Evolutionary conservation across 73 alveolate genomes (phyloP), one percentile per base, ranked within the genome.

Genomic region (Paramecium bursaria): DNA sequence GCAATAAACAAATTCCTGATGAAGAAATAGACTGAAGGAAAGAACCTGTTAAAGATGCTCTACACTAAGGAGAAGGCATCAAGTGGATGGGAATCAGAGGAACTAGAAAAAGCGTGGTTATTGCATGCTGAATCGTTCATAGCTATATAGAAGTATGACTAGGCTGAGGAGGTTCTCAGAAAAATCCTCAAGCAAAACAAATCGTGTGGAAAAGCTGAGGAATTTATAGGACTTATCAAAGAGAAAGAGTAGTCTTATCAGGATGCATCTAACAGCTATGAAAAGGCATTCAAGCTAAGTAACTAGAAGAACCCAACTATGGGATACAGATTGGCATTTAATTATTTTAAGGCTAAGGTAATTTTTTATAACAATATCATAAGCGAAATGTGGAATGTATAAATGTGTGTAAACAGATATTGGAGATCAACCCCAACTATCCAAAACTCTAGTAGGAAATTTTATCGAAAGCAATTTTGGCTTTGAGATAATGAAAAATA

Each of bases 261-360:
- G 15, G 98, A 95, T 67, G 97, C 99, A 9, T 94, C 98, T 52
- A 86, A 85, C 46, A 95, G 87, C 73, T 96, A 95, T 85, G 97
- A 96, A 82, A 85, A 87, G 46, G 99, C 99, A 46, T 95, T 97
- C 95, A 88, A 89, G 61, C 74, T 95, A 92, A 94, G 97, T 49
- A 94, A 92, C 85, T 90, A 93, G 75, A 95, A 90, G 79, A 94
- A 91, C 87, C 98, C 99, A 27, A 54, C 94, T 35, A 95, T 96
- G 46, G 99, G 99, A 6, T 96, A 92, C 80, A 92, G 98, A 85
- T 88, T 96, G n/a, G 98, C 98, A 26, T 92, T 96, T 46, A 92
- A 90, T 79, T 96, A 95, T 86, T 35, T 96, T 48, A 96, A 96
- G 87, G 96, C 99, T 31, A 96, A 90, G 35, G 82, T 67, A 67